Conservation (phyloP, 202 grass and related monocot species). For the Schoenoplectus triqueter region DNA sequence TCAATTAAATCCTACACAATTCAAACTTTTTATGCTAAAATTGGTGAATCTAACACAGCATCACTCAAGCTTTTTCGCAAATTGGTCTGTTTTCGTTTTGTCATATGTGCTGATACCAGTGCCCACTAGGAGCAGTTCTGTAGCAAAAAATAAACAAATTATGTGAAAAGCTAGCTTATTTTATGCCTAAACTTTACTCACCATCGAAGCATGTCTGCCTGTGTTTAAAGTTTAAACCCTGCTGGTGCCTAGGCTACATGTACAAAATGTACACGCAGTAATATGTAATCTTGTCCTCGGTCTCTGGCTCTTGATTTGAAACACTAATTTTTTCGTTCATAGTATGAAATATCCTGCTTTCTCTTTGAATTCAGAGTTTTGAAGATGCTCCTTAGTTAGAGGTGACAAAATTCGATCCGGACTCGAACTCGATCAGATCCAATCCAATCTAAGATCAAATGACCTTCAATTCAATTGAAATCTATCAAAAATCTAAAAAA, state of each 20-base stretch:
- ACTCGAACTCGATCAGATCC: no score
- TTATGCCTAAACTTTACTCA: background rate
- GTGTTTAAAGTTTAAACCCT: background rate
- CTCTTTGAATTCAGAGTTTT: slow-evolving; percentile 59
- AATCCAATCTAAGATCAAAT: no score
- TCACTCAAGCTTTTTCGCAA: slow-evolving; percentile 82
- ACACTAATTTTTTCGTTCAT: slow-evolving; percentile 29
- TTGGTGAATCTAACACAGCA: slow-evolving; percentile 76
- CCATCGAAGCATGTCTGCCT: background rate
- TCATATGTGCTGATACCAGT: slow-evolving; percentile 1
- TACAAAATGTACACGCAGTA: background rate
- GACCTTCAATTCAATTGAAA: no score
- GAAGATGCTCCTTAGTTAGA: slow-evolving; percentile 50
- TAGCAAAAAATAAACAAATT: background rate
- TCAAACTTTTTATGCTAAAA: slow-evolving; percentile 81
- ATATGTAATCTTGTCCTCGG: background rate
- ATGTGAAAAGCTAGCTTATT: background rate
- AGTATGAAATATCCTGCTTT: background rate
- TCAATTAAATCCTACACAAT: slow-evolving; percentile 63
- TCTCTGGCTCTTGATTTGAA: slow-evolving; percentile 25
- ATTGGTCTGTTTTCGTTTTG: slow-evolving; percentile 48
- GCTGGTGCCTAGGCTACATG: background rate
- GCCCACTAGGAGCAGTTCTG: background rate
- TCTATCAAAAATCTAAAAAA: no score
- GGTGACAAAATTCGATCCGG: no score